A percentile compares a stretch with the other conserved stretches of the same genome.
phyloP scores from a whole-genome alignment of 176 grass and related monocot genomes.

The Urochloa ruziziensis region DNA sequence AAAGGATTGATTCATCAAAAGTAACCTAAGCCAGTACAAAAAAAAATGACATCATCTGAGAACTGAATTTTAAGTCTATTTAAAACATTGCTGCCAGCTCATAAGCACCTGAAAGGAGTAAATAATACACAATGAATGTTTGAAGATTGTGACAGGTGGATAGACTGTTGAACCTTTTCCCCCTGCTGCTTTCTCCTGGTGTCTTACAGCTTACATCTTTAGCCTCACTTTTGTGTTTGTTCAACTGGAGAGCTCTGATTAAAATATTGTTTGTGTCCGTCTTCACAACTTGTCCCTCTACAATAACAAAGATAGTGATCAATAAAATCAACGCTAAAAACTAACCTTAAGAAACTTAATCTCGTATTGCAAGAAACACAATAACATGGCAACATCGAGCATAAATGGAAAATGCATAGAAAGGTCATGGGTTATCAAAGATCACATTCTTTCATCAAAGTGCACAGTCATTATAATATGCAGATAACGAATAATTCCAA shows the following conservation, averaged over 20 bases:
- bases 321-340: neutral
- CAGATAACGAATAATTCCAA: neutral
- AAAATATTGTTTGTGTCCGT: conserved; percentile 77
- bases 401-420: neutral
- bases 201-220: conserved; percentile 45
- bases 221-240: conserved; percentile 55
- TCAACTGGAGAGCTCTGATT: conserved; percentile 76
- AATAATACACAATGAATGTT: neutral
- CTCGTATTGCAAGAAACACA: neutral
- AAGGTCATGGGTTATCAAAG: neutral
- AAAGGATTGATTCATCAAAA: neutral
- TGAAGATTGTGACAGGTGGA: neutral
- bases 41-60: neutral
- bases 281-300: conserved; percentile 71
- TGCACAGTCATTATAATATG: neutral
- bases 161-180: conserved; percentile 47
- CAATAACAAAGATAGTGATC: conserved; percentile 8
- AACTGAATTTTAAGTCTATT: neutral
- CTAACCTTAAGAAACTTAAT: neutral
- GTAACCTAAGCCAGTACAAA: neutral
- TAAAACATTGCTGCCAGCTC: neutral
- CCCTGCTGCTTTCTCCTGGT: conserved; percentile 31
- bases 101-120: neutral
- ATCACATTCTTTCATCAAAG: neutral
- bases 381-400: neutral